Percentiles rank a stretch among this genome's conserved stretches.
phyloP scores from a whole-genome alignment of 805 yeast species.

The Metschnikowia sp. region DNA sequence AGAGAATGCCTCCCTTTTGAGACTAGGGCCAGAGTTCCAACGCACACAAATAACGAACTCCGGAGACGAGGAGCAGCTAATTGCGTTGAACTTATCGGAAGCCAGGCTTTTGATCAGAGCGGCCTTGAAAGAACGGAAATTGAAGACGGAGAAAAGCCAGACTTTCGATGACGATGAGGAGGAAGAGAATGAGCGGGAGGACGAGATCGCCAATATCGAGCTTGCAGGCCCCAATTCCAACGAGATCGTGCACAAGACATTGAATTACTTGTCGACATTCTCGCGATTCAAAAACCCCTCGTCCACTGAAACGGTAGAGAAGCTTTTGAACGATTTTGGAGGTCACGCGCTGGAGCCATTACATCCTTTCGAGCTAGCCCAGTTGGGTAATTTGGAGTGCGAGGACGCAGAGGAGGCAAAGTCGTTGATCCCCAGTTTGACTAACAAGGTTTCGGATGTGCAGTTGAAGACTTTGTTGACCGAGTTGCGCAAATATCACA shows the following conservation, averaged over 20 bases:
- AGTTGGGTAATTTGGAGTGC: conserved; percentile 83
- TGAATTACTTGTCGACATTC: conserved; percentile 80
- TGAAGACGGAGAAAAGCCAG: conserved; percentile 32
- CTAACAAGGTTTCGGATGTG: conserved; percentile 75
- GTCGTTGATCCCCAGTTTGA: conserved; percentile 85
- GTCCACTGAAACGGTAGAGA: conserved; percentile 91
- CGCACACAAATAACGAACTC: conserved; percentile 74
- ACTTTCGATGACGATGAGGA: conserved; percentile 27
- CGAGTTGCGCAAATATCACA: conserved; percentile 66
- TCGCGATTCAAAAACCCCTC: conserved; percentile 90
- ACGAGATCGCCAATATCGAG: conserved; percentile 44
- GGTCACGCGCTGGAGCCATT: conserved; percentile 46
- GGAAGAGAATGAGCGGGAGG: conserved; percentile 41
- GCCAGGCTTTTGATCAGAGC: conserved; percentile 87
- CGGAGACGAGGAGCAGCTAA: conserved; percentile 72
- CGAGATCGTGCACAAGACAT: conserved; percentile 86
- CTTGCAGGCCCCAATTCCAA: conserved; percentile 71
- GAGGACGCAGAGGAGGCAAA: conserved; percentile 98
- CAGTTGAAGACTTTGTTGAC: conserved; percentile 85
- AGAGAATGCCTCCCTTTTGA: conserved; percentile 84
- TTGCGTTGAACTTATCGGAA: conserved; percentile 84
- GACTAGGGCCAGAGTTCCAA: conserved; percentile 91
- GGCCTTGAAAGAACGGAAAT: conserved; percentile 65
- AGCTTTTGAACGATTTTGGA: conserved; percentile 70
- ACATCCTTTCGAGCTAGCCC: conserved; percentile 96